Percentiles rank a stretch among this genome's conserved stretches.
phyloP scores from a whole-genome alignment of 2,329 filamentous ascomycete species.

The Corynespora cassiicola region DNA sequence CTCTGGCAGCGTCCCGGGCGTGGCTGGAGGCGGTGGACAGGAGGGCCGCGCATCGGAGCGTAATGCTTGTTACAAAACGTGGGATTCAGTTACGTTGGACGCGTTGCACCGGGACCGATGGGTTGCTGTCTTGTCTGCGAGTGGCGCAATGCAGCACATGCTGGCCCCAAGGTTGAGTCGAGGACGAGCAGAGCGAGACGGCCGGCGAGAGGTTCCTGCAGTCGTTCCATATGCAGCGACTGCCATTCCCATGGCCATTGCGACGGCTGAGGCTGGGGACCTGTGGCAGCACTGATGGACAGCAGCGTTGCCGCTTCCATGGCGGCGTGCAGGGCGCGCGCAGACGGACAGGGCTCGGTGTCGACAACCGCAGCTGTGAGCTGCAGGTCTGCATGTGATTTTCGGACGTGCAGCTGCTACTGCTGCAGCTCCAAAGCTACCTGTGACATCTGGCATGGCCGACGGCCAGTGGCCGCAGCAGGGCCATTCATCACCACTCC shows the following conservation, averaged over 20 bases:
- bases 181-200: constrained; percentile 13
- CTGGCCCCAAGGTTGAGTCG: constrained; percentile 26
- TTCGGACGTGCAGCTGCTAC: too few species aligned
- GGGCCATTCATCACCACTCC: too few species aligned
- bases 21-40: constrained; percentile 13
- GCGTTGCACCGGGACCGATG: constrained; percentile 5
- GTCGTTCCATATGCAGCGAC: constrained; percentile 7
- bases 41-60: constrained; percentile 16
- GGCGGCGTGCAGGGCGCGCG: too few species aligned
- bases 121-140: too few species aligned
- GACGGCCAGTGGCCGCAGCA: too few species aligned
- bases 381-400: too few species aligned
- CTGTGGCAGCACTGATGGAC: too few species aligned
- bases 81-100: constrained; percentile 25
- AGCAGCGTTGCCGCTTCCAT: too few species aligned
- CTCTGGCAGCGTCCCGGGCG: constrained; percentile 16
- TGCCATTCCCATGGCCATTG: background rate
- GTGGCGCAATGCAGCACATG: constrained; percentile 15
- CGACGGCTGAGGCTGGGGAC: constrained; percentile 8
- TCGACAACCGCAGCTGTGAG: too few species aligned
- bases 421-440: too few species aligned
- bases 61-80: constrained; percentile 37
- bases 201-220: constrained; percentile 20
- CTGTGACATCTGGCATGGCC: too few species aligned
- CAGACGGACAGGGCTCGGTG: too few species aligned